Percentiles rank a stretch among this genome's conserved stretches.
phyloP scores from a whole-genome alignment of 192 early-diverging fungal species.

The Gamsiella multidivaricata region DNA sequence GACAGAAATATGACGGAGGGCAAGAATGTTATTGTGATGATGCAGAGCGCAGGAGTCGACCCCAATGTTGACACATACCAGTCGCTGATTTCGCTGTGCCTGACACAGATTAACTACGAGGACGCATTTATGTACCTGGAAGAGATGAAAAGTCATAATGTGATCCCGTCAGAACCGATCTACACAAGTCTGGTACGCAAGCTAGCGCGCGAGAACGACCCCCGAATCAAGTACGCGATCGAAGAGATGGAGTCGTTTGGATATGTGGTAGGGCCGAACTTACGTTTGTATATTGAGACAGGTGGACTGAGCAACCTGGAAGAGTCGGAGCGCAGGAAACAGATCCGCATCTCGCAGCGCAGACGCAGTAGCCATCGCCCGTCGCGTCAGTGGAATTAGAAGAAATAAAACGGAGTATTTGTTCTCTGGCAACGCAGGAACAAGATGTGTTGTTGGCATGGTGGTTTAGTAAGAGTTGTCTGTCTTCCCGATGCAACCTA shows the following conservation, averaged over 20 bases:
- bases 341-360: slow-evolving; percentile 39
- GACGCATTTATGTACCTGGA: slow-evolving; percentile 81
- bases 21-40: slow-evolving; percentile 58
- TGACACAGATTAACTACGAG: slow-evolving; percentile 72
- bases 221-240: slow-evolving; percentile 66
- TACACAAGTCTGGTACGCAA: slow-evolving; percentile 66
- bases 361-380: slow-evolving; percentile 21
- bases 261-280: slow-evolving; percentile 52
- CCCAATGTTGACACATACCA: slow-evolving; percentile 66
- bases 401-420: not conserved
- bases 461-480: no score
- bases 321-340: slow-evolving; percentile 41
- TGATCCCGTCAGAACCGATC: slow-evolving; percentile 62
- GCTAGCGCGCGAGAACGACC: slow-evolving; percentile 68
- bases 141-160: slow-evolving; percentile 72
- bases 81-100: slow-evolving; percentile 64
- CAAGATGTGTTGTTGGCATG: no score
- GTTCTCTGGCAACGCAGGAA: no score
- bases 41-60: slow-evolving; percentile 60
- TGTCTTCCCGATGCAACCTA: no score
- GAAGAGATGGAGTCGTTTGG: slow-evolving; percentile 75
- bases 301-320: slow-evolving; percentile 49
- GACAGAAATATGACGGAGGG: slow-evolving; percentile 65
- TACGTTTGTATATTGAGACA: slow-evolving; percentile 45
- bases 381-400: not conserved